Base-by-base conservation (phyloP, 164 flowering plant species). In the Liriodendron chinense region DNA sequence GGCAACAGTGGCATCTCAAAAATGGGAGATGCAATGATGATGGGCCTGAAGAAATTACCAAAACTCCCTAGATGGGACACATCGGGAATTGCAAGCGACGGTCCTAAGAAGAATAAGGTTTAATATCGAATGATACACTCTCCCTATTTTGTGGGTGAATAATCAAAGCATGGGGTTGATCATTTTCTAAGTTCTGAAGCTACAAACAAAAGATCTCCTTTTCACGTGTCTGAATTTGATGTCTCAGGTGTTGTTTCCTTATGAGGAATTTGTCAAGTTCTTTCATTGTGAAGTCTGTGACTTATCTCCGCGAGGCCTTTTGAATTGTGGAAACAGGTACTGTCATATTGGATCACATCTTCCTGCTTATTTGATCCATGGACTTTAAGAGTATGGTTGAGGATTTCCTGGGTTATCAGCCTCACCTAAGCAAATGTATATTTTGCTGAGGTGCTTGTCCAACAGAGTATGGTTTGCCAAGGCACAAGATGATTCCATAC, bases 241-340 rank as follows among this genome's bases (percentile, higher is more conserved):
- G 68, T 72, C 7, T 50, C 90, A 94, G 97, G 83, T 87, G 84
- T 82, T 92, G 71, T 92, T 94, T 80, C 92, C 98, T 34, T 94
- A 90, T 81, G 98, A 91, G 64, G 93, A 90, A 72, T 90, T 94
- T 83, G 84, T 90, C 53, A 86, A 81, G 83, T 84, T 83, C 69
- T 94, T 87, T 75, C 86, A 86, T 65, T 80, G 63, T 79, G 93
- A 92, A 61, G 82, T 75, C 68, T 82, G 78, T 79, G 86, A 86
- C 75, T 68, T 93, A 34, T 80, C 83, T 56, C 98, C 98, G 53
- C 83, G 97, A 77, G 97, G 98, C 48, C 94, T 94, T 77, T 47
- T 90, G 71, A 94, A 94, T 79, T 91, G 92, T 73, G 96, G 98
- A 76, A 94, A 94, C 87, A 94, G 98, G 98, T 94, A 83, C 8